Percentiles rank a stretch among this genome's conserved stretches.
phyloP scores from a whole-genome alignment of 2,329 filamentous ascomycete genomes.

The Sphaerulina vaccinii region DNA sequence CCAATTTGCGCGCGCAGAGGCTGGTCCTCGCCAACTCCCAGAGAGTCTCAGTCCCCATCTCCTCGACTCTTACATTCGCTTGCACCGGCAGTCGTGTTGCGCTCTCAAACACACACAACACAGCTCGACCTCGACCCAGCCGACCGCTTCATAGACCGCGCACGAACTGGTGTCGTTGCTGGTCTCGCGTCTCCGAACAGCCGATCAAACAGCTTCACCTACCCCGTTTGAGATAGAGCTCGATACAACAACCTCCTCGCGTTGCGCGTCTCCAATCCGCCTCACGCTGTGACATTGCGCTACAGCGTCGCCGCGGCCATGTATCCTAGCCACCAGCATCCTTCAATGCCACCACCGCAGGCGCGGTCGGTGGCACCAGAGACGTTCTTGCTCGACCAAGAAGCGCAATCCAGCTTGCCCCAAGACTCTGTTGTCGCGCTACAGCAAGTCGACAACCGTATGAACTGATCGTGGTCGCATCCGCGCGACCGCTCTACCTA shows the following conservation, averaged over 20 bases:
- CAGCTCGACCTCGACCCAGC: background rate
- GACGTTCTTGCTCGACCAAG: conserved; percentile 96
- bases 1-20: conserved; percentile 22
- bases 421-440: conserved; percentile 95
- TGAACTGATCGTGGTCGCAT: conserved; percentile 40
- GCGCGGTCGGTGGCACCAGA: conserved; percentile 71
- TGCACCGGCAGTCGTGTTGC: conserved; percentile 1
- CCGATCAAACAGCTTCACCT: conserved; percentile 9
- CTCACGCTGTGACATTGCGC: background rate
- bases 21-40: conserved; percentile 22
- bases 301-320: conserved; percentile 33
- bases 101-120: background rate
- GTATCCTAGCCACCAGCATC: conserved; percentile 58
- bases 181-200: conserved; percentile 6
- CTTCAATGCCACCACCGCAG: conserved; percentile 85
- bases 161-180: conserved; percentile 28
- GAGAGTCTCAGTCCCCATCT: too few species aligned
- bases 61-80: conserved; percentile 20
- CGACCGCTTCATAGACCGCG: conserved; percentile 13
- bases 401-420: conserved; percentile 93
- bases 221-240: conserved; percentile 17
- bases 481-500: background rate
- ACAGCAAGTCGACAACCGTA: conserved; percentile 97
- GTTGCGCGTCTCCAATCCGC: conserved; percentile 5
- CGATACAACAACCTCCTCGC: conserved; percentile 1